phyloP scores from a whole-genome alignment of 192 early-diverging fungal species.

The Backusella westeae region DNA sequence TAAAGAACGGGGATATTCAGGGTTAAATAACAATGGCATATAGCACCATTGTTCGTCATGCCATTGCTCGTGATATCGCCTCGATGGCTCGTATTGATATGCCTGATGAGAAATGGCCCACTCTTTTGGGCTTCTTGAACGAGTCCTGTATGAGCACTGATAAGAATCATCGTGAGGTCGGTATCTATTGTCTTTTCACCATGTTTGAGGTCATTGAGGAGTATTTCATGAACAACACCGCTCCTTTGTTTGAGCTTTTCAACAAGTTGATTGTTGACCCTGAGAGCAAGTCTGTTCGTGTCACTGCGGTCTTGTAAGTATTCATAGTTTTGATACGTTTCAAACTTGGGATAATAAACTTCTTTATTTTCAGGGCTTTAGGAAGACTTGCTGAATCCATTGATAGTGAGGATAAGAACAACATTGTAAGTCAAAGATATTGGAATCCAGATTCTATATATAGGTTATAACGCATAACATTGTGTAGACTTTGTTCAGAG shows the following conservation, averaged over 20 bases:
- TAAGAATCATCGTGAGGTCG: slow-evolving; percentile 79
- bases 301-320: slow-evolving; percentile 70
- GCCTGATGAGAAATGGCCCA: slow-evolving; percentile 70
- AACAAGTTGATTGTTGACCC: slow-evolving; percentile 71
- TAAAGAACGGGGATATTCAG: neutral
- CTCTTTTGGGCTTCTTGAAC: slow-evolving; percentile 79
- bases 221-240: slow-evolving; percentile 54
- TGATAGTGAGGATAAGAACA: slow-evolving; percentile 40
- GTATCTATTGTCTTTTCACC: slow-evolving; percentile 80
- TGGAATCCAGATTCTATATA: slow-evolving; percentile 37
- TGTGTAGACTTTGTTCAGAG: slow-evolving; percentile 56
- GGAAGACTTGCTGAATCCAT: slow-evolving; percentile 21
- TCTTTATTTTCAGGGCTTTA: neutral
- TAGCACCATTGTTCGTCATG: slow-evolving; percentile 70
- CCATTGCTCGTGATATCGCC: slow-evolving; percentile 81
- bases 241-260: slow-evolving; percentile 75
- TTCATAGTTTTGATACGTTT: neutral
- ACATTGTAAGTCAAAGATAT: slow-evolving; percentile 52
- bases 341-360: neutral
- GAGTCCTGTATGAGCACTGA: slow-evolving; percentile 72
- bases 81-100: slow-evolving; percentile 81
- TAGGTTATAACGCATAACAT: neutral
- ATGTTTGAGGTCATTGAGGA: slow-evolving; percentile 86
- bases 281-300: slow-evolving; percentile 76
- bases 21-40: neutral